phyloP scores from a whole-genome alignment of 352 stramenopile genomes.

The Phytophthora pluvialis region DNA sequence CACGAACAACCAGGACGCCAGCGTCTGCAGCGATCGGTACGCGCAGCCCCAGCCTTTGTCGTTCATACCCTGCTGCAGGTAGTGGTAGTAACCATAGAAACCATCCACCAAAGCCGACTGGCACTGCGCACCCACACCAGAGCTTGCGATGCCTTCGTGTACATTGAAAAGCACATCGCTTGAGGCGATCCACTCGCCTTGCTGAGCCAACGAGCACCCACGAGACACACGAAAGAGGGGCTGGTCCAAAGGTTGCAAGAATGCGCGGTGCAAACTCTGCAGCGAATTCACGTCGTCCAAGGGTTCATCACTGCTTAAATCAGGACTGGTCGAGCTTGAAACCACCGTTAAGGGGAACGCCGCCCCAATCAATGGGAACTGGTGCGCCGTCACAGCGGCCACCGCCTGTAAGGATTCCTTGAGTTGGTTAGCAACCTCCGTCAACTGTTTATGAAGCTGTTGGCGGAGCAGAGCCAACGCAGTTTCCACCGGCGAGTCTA shows the following conservation, averaged over 20 bases:
- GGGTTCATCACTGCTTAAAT: conserved; percentile 13
- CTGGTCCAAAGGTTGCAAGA: conserved; percentile 54
- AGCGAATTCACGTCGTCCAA: conserved; percentile 27
- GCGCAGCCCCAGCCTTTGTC: conserved; percentile 92
- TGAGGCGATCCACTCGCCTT: conserved; percentile 35
- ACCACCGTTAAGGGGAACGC: conserved; percentile 57
- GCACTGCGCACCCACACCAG: conserved; percentile 37
- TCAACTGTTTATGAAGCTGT: conserved; percentile 37
- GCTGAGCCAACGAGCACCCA: conserved; percentile 49
- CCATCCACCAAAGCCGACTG: conserved; percentile 65
- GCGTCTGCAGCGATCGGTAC: conserved; percentile 86
- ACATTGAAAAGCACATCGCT: conserved; percentile 73
- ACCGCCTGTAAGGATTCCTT: conserved; percentile 15
- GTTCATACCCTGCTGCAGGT: conserved; percentile 78
- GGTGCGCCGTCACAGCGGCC: conserved; percentile 36
- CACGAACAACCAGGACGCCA: conserved; percentile 80
- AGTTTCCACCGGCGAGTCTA: conserved; percentile 21
- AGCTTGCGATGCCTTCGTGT: conserved; percentile 64
- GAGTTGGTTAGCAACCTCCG: conserved; percentile 28
- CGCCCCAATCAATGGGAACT: conserved; percentile 56
- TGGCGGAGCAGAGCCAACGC: conserved; percentile 31
- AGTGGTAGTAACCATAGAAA: conserved; percentile 89
- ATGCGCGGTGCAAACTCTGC: conserved; percentile 35
- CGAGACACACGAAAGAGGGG: conserved; percentile 47
- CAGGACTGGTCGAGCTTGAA: conserved; percentile 5